Evolutionary conservation across 208 protist genomes (phyloP).

Genomic region (Trypanosoma caninum): DNA sequence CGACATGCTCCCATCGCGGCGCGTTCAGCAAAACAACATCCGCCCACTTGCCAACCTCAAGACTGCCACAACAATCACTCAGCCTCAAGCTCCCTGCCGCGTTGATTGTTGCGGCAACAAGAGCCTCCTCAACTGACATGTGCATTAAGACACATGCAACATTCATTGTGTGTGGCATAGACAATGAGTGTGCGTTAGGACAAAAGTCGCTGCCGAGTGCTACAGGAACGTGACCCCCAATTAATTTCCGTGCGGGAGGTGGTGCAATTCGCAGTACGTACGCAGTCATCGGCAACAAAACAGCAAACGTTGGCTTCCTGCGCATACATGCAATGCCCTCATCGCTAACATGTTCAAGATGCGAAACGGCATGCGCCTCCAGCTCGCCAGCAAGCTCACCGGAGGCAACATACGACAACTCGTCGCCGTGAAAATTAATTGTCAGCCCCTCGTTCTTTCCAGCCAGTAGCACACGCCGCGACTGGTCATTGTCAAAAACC

Average conservation of each 20-base stretch:
- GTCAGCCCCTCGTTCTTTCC: constrained; percentile 44
- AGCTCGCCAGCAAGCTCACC: constrained; percentile 74
- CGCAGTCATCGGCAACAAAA: constrained; percentile 79
- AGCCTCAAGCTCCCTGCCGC: constrained; percentile 54
- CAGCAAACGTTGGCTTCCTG: constrained; percentile 39
- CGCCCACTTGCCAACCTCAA: constrained; percentile 73
- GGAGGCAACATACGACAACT: constrained; percentile 46
- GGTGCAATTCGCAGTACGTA: constrained; percentile 72
- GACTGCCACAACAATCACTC: constrained; percentile 44
- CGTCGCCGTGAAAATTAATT: constrained; percentile 88
- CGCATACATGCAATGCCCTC: constrained; percentile 77
- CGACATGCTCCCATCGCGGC: constrained; percentile 78
- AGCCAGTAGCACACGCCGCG: constrained; percentile 53
- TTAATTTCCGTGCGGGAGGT: constrained; percentile 70
- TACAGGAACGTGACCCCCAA: constrained; percentile 63
- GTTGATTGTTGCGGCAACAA: constrained; percentile 82
- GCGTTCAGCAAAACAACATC: constrained; percentile 73
- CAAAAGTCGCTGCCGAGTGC: constrained; percentile 81
- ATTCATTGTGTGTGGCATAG: constrained; percentile 87
- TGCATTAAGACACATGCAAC: constrained; percentile 76
- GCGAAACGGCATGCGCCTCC: constrained; percentile 49
- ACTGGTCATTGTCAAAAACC: constrained; percentile 52
- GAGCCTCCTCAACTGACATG: constrained; percentile 79
- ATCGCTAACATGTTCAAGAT: constrained; percentile 63
- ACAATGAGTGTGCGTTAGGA: constrained; percentile 85